Evolutionary conservation across 148 eudicot genomes (phyloP).

Genomic region (Nepenthes gracilis): DNA sequence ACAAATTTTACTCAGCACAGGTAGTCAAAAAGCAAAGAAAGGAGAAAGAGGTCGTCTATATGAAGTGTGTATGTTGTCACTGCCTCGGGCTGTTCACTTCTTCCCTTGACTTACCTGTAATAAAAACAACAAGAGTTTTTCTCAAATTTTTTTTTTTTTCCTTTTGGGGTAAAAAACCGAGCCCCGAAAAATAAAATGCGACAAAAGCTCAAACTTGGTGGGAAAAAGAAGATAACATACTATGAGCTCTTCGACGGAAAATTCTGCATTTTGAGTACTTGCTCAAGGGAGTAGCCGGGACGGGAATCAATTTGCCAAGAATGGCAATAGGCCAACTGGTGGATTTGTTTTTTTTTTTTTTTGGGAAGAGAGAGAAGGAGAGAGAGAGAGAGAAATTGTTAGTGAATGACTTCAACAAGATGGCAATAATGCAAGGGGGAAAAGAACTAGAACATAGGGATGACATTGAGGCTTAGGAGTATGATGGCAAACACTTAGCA

Average conservation of each 20-base stretch:
- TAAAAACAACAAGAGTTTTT: too few relatives aligned
- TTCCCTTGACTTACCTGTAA: too few relatives aligned
- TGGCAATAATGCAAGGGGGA: not conserved
- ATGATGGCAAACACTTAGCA: not conserved
- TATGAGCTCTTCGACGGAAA: constrained; percentile 11
- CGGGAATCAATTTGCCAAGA: constrained; percentile 73
- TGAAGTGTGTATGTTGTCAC: too few relatives aligned
- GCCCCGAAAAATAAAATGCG: not conserved
- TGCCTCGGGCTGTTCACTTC: too few relatives aligned
- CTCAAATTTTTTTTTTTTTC: too few relatives aligned
- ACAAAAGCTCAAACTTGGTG: not conserved
- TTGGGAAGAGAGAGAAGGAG: too few relatives aligned
- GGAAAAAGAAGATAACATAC: constrained; percentile 4
- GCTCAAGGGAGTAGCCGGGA: constrained; percentile 49
- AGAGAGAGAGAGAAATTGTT: not conserved
- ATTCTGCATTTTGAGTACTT: constrained; percentile 25
- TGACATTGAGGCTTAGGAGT: too few relatives aligned
- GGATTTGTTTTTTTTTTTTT: not conserved
- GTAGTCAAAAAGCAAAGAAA: too few relatives aligned
- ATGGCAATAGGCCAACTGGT: constrained; percentile 88
- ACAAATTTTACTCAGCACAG: too few relatives aligned
- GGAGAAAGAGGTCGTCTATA: too few relatives aligned
- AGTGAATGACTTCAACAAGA: not conserved
- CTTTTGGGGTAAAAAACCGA: not conserved
- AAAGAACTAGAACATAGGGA: too few relatives aligned